Conservation (phyloP, 2,329 filamentous ascomycete genomes). For the Paradendryphiella salina region DNA sequence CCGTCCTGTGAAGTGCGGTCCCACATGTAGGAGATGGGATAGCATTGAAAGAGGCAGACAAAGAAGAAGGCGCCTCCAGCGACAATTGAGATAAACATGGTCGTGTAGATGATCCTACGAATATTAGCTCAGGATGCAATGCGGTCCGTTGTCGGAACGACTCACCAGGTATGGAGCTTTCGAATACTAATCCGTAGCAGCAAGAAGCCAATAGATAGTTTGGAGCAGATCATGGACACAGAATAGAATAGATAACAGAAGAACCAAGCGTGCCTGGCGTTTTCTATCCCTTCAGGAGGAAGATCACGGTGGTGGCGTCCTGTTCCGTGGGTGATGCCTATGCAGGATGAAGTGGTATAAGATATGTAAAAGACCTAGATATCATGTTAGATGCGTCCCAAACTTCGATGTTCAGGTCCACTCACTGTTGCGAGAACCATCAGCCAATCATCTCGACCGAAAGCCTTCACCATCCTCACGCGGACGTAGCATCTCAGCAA, state of each 20-base stretch:
- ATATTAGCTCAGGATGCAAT: background rate
- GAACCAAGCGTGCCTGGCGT: conserved; percentile 39
- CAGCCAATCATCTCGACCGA: conserved; percentile 43
- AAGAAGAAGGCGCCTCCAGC: conserved; percentile 52
- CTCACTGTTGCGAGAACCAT: conserved; percentile 41
- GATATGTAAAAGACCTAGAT: conserved; percentile 29
- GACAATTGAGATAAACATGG: conserved; percentile 43
- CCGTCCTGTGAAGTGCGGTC: conserved; percentile 44
- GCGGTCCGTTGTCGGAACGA: rapidly evolving
- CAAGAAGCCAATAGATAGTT: conserved; percentile 42
- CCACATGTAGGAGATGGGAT: conserved; percentile 57
- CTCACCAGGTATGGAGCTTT: conserved; percentile 33
- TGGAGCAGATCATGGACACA: conserved; percentile 38
- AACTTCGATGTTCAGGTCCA: background rate
- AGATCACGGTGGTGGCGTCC: conserved; percentile 37
- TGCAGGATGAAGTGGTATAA: conserved; percentile 32
- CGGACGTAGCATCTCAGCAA: conserved; percentile 38
- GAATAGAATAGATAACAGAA: conserved; percentile 43
- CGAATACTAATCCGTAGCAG: conserved; percentile 39
- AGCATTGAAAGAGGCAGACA: conserved; percentile 56
- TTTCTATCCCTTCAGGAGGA: conserved; percentile 21
- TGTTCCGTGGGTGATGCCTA: conserved; percentile 38
- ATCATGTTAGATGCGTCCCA: conserved; percentile 1
- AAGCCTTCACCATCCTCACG: conserved; percentile 40
- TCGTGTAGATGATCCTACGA: conserved; percentile 42